These are phyloP conservation scores for Kodamaea fungicola DNA, from an alignment of 1,139 yeast genomes.

Conservation along the genomic window DNA sequence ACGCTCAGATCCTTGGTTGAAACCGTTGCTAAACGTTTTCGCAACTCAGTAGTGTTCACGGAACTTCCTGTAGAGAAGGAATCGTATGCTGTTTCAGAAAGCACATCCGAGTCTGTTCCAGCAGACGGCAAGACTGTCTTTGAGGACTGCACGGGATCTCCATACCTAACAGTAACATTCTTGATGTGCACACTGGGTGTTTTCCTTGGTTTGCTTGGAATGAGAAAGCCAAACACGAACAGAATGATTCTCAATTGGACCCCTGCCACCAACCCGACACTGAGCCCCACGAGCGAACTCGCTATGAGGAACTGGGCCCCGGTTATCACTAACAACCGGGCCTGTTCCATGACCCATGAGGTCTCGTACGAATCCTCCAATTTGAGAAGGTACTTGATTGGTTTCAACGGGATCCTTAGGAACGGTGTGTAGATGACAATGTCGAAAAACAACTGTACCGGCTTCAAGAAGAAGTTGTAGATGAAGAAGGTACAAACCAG, in stretches of 20 bases:
- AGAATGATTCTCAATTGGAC: conserved; percentile 9
- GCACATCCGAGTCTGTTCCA: too few relatives aligned
- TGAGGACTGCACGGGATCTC: background rate
- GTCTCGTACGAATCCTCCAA: conserved; percentile 8
- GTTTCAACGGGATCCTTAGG: conserved; percentile 11
- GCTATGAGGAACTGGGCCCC: conserved; percentile 11
- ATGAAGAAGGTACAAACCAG: conserved; percentile 7
- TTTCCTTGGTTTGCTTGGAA: background rate
- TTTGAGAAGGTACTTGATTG: conserved; percentile 12
- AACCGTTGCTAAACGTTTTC: too few relatives aligned
- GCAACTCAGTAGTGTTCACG: too few relatives aligned
- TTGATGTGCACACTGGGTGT: conserved; percentile 2
- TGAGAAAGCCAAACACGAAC: conserved; percentile 9
- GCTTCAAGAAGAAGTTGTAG: conserved; percentile 8
- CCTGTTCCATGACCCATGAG: conserved; percentile 12
- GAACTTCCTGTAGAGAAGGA: too few relatives aligned
- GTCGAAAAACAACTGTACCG: conserved; percentile 9
- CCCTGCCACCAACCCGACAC: conserved; percentile 12
- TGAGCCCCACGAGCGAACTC: conserved; percentile 11
- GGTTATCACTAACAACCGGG: conserved; percentile 9
- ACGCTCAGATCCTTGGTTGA: too few relatives aligned
- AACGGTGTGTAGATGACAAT: conserved; percentile 13
- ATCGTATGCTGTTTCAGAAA: too few relatives aligned
- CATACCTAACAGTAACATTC: conserved; percentile 4
- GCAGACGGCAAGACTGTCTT: too few relatives aligned